Percentiles rank a stretch among this genome's conserved stretches.
Conservation (phyloP, 768 basidiomycete genomes). For the Tephrocybe sp. region DNA sequence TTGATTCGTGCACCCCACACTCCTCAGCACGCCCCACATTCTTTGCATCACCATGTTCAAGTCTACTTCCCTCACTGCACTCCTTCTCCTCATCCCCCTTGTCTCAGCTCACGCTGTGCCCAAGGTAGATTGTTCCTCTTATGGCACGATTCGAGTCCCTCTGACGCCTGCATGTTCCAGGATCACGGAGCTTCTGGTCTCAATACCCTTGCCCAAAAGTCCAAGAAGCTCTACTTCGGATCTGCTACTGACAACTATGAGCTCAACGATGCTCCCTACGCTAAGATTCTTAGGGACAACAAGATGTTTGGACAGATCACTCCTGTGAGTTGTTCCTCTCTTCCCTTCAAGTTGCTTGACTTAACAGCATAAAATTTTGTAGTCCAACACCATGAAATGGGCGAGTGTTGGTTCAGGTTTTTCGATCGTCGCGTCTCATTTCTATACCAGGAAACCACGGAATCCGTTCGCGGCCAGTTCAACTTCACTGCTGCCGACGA, state of each 20-base stretch:
- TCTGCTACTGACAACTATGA: constrained; percentile 50
- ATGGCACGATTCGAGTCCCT: neutral
- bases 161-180: neutral
- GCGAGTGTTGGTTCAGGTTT: constrained; percentile 21
- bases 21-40: neutral
- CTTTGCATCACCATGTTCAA: constrained; percentile 17
- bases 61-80: constrained; percentile 23
- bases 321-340: constrained; percentile 26
- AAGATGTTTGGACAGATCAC: constrained; percentile 46
- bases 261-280: constrained; percentile 40
- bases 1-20: neutral
- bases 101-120: constrained; percentile 30
- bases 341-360: neutral
- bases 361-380: neutral
- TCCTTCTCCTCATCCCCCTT: constrained; percentile 21
- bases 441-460: constrained; percentile 45
- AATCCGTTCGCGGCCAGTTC: constrained; percentile 45
- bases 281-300: constrained; percentile 34
- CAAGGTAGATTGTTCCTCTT: constrained; percentile 16
- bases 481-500: constrained; percentile 44
- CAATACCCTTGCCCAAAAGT: constrained; percentile 43
- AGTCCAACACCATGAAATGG: constrained; percentile 58
- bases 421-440: neutral
- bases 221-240: constrained; percentile 49
- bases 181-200: constrained; percentile 20